A percentile compares a stretch with the other conserved stretches of the same genome.
Evolutionary conservation across 352 stramenopile genomes (phyloP).

Genomic region (Phytophthora capsici): DNA sequence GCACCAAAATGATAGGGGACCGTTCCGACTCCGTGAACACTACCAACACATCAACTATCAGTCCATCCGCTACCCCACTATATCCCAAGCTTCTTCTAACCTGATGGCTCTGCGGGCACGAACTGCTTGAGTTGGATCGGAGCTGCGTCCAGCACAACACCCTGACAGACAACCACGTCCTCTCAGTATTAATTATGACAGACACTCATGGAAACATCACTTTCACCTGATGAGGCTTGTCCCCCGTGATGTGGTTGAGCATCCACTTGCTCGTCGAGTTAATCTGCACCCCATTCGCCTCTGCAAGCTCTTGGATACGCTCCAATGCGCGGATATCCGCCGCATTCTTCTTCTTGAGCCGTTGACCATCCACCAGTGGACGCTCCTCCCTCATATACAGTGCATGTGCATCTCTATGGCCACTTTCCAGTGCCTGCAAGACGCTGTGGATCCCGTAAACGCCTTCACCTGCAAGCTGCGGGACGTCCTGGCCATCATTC

Average conservation of each 20-base stretch:
- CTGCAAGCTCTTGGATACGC: constrained; percentile 56
- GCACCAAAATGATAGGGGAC: constrained; percentile 66
- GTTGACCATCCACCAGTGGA: constrained; percentile 15
- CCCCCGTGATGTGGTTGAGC: constrained; percentile 81
- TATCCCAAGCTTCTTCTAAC: constrained; percentile 17
- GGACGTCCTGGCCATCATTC: constrained; percentile 47
- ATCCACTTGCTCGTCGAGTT: constrained; percentile 73
- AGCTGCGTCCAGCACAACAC: constrained; percentile 76
- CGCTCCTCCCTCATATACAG: constrained; percentile 61
- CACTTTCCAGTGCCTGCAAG: constrained; percentile 65
- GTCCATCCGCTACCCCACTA: not conserved
- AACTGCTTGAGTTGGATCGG: constrained; percentile 67
- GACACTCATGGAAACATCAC: not conserved
- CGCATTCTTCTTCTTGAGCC: constrained; percentile 40
- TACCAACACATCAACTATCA: constrained; percentile 17
- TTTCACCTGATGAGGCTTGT: constrained; percentile 82
- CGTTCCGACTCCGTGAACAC: constrained; percentile 42
- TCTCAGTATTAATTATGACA: constrained; percentile 32
- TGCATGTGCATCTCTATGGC: constrained; percentile 51
- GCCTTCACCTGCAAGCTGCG: constrained; percentile 59
- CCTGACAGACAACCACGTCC: constrained; percentile 29
- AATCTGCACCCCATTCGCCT: constrained; percentile 30
- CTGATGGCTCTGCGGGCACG: constrained; percentile 45
- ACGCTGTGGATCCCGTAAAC: constrained; percentile 81
- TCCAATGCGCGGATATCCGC: constrained; percentile 43